Evolutionary conservation across 164 flowering plant species (phyloP), one percentile per base, ranked within the genome.

Genomic region (Stephania yunnanensis): DNA sequence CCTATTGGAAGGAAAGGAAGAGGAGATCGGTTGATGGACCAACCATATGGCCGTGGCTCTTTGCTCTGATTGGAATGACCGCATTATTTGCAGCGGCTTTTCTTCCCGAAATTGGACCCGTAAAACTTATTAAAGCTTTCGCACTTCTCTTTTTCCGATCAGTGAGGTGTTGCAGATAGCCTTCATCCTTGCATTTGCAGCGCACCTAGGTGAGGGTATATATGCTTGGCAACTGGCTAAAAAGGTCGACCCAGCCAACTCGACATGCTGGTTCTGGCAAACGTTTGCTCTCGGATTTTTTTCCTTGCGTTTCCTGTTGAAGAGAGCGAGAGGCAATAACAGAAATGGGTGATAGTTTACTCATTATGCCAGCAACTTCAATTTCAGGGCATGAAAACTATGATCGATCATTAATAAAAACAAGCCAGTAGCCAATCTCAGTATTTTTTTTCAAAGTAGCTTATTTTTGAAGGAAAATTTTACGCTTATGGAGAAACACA

Each of bases 241-340:
- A 74, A 88, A 72, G 73, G 95, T 92, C 48, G 97, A 95, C 83
- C 97, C 97, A 71, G 79, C 77, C 4, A 93, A 95, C 78, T 77
- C 90, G 5, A 88, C 73, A 53, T 89, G 92, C 46, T 95, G 98
- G 99, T 92, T 92, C 77, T 93, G 95, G 93, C 99, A 93, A 82
- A 95, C 98, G 25, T 73, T 87, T 69, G 86, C 72, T 30, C 89
- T 93, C 64, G 99, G 94, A 12, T 2, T 81, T 0, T 89, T 91
- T 80, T 92, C 98, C 2, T 81, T 93, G 77, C 90, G 92, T 10
- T 86, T 81, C 31, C 80, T 93, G 73, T 65, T 89, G 78, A 89
- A 89, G 80, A 91, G 89, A 80, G 87, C 90, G 17, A 36, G 4
- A 36, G 42, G 42, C 42, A 83, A 46, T 76, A 79, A 72, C 12